Evolutionary conservation across 2,329 filamentous ascomycete species (phyloP).

Genomic region (Trichoderma lentiforme): DNA sequence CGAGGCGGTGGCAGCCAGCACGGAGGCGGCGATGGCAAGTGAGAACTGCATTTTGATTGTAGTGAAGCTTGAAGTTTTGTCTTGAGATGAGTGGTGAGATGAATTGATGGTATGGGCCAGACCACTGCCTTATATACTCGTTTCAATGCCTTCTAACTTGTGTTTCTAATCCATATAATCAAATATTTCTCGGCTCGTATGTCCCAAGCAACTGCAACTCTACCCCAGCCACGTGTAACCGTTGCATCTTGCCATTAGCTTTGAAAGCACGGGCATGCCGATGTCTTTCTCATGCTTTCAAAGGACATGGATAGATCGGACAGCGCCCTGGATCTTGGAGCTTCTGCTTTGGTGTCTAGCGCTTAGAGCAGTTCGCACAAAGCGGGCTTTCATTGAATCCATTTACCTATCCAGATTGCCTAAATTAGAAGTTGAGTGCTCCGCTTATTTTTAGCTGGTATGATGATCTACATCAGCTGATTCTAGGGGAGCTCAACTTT

Average conservation of each 20-base stretch:
- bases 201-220: neutral
- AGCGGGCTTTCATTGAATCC: neutral
- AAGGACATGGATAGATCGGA: neutral
- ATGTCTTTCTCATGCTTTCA: neutral
- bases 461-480: slow-evolving; percentile 1
- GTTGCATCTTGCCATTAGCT: neutral
- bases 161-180: neutral
- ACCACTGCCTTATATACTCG: neutral
- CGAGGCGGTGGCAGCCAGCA: slow-evolving; percentile 15
- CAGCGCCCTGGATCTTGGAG: neutral
- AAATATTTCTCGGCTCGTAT: neutral
- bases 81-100: neutral
- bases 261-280: slow-evolving; percentile 3
- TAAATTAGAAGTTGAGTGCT: neutral
- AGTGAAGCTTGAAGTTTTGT: neutral
- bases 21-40: neutral
- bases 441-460: neutral
- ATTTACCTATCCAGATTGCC: neutral
- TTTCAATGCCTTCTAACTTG: neutral
- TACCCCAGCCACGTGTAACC: neutral
- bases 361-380: neutral
- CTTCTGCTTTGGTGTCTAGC: slow-evolving; percentile 12
- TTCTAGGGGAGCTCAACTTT: neutral
- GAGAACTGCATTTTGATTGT: slow-evolving; percentile 15
- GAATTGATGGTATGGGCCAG: neutral